phyloP scores from a whole-genome alignment of 345 rosid species.

The Cardamine chenopodiifolia region DNA sequence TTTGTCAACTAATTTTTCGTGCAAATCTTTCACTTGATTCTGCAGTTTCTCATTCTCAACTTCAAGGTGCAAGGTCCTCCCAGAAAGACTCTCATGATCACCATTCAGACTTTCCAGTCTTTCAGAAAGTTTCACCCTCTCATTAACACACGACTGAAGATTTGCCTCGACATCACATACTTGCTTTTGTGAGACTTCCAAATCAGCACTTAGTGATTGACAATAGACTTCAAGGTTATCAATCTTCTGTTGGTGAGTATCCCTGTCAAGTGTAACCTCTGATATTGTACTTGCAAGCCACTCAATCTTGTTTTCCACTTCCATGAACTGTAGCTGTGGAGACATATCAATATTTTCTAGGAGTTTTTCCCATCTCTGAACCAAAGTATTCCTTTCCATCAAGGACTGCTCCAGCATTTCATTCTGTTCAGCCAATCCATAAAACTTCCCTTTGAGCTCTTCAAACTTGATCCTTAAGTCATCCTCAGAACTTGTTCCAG shows the following conservation, averaged over 20 bases:
- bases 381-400: slow-evolving; percentile 80
- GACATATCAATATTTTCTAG: slow-evolving; percentile 72
- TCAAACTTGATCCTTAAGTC: slow-evolving; percentile 81
- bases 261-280: slow-evolving; percentile 62
- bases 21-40: slow-evolving; percentile 54
- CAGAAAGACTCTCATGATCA: slow-evolving; percentile 54
- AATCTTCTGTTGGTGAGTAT: slow-evolving; percentile 66
- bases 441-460: slow-evolving; percentile 88
- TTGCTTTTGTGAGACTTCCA: slow-evolving; percentile 62
- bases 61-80: slow-evolving; percentile 53
- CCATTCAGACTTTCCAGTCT: slow-evolving; percentile 54
- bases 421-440: slow-evolving; percentile 93
- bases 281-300: slow-evolving; percentile 76
- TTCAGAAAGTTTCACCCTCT: slow-evolving; percentile 62
- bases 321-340: slow-evolving; percentile 64
- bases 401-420: slow-evolving; percentile 99
- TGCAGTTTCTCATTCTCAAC: slow-evolving; percentile 61
- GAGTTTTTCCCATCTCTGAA: slow-evolving; percentile 90
- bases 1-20: slow-evolving; percentile 56
- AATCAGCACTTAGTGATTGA: slow-evolving; percentile 63
- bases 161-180: slow-evolving; percentile 57
- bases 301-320: slow-evolving; percentile 80
- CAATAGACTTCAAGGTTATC: slow-evolving; percentile 63
- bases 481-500: slow-evolving; percentile 59
- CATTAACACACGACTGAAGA: slow-evolving; percentile 50